Base-by-base conservation (phyloP, 2,329 filamentous ascomycete genomes). In the Metarhizium sp. region DNA sequence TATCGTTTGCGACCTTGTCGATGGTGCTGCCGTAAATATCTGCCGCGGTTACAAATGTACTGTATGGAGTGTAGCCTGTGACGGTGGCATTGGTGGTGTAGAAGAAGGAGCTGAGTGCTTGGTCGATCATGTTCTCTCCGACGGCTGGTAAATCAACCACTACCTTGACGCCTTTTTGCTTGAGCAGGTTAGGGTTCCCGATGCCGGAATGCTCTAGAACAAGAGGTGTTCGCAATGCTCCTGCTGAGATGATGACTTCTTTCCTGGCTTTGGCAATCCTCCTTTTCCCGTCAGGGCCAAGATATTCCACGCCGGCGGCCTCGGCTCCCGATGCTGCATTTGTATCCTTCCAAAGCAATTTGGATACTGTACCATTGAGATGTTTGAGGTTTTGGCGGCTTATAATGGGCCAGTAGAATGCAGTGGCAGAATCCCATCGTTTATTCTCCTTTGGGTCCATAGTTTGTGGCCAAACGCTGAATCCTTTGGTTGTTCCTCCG, bases 131-230 rank as follows among this genome's bases (percentile, higher is more conserved):
- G 60, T 79, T 77, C 60, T 78, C 75, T 0, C 79, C 79, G 0
- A 82, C 78, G 3, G 77, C 78, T 0, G 75, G 75, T 0, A 75
- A 68, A 32, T 78, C 66, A 5, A 80, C 63, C 18, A 69, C 64
- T 30, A 70, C 69, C 13, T 72, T 57, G 57, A 81, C 78, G 14
- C 69, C 72, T 42, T 73, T 63, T 6, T 70, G 60, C 2, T 69
- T 57, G 2, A 80, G 65, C 16, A 77, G 70, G 1, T 67, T 67
- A 25, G 66, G 61, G 51, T 72, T 71, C 0, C 80, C 79, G 14
- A 83, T 71, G 0, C 79, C 80, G 0, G 78, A 82, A 8, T 70
- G 69, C 58, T 81, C 74, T 1, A 84, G 72, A 13, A 83, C 74
- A 0, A 75, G 67, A 1, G 80, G 79, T 8, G 75, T 77, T 56